These are phyloP conservation scores for Gaultheria prostrata DNA, from an alignment of 148 eudicot genomes.

Conservation along the genomic window DNA sequence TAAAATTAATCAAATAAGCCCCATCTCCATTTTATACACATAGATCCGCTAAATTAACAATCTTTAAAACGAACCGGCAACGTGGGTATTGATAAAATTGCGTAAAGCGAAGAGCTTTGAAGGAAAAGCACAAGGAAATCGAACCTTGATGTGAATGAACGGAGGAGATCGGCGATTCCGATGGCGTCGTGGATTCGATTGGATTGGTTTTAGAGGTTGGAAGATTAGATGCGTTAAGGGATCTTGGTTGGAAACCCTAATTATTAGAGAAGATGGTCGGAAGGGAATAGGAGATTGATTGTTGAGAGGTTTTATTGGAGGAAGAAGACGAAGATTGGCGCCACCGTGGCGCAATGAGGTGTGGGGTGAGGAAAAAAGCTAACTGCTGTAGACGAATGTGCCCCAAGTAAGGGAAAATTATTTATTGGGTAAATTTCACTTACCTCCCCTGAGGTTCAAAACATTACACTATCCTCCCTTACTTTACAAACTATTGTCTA, in stretches of 20 bases:
- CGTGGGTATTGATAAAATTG: neutral
- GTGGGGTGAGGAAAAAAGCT: neutral
- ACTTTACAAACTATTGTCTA: no score
- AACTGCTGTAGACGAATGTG: neutral
- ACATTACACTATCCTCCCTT: no score
- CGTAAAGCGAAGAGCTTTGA: neutral
- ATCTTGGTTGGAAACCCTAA: neutral
- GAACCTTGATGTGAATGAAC: constrained; percentile 10
- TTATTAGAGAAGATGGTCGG: neutral
- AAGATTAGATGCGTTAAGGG: neutral
- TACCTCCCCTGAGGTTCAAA: no score
- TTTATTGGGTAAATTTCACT: no score
- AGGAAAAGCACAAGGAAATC: neutral
- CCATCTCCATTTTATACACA: neutral
- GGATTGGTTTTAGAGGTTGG: neutral
- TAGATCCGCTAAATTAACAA: neutral
- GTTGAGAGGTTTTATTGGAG: neutral
- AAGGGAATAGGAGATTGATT: neutral
- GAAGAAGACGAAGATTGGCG: neutral
- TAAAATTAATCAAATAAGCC: neutral
- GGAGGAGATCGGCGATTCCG: neutral
- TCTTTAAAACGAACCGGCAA: neutral
- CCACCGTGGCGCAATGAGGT: neutral
- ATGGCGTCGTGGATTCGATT: neutral
- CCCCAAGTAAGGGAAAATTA: neutral